phyloP scores from a whole-genome alignment of 306 rosid genomes.

The Dalbergia oliveri region DNA sequence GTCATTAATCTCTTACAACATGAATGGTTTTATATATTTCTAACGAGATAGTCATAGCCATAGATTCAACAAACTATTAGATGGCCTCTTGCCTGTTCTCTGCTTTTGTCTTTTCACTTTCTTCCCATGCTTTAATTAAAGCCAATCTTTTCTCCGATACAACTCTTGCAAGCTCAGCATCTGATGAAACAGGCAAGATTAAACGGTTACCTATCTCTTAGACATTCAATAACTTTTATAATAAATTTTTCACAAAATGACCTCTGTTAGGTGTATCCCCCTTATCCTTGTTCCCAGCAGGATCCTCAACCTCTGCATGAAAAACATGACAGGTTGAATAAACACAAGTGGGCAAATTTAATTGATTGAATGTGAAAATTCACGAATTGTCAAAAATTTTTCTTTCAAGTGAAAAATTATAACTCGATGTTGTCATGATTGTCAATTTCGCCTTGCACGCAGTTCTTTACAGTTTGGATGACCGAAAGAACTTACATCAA shows the following conservation, averaged over 20 bases:
- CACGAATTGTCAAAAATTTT: too few species aligned
- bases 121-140: slow-evolving; percentile 93
- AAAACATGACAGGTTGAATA: slow-evolving; percentile 1
- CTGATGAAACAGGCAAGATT: slow-evolving; percentile 43
- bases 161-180: slow-evolving; percentile 61
- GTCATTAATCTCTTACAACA: background rate
- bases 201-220: background rate
- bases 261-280: slow-evolving; percentile 60
- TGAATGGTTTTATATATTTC: background rate
- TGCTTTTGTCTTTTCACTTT: slow-evolving; percentile 83
- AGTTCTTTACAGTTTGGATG: too few species aligned
- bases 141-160: slow-evolving; percentile 80
- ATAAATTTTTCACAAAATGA: slow-evolving; percentile 25
- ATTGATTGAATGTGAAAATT: too few species aligned
- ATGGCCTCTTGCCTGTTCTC: slow-evolving; percentile 73
- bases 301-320: slow-evolving; percentile 56
- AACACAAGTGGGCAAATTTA: background rate
- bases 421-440: too few species aligned
- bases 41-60: background rate
- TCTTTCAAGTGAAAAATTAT: too few species aligned
- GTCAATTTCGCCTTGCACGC: too few species aligned
- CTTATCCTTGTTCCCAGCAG: slow-evolving; percentile 42
- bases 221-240: slow-evolving; percentile 4
- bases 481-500: too few species aligned
- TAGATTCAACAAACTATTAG: slow-evolving; percentile 23